phyloP scores from a whole-genome alignment of 2,329 filamentous ascomycete genomes.

The Exophiala dermatitidis region DNA sequence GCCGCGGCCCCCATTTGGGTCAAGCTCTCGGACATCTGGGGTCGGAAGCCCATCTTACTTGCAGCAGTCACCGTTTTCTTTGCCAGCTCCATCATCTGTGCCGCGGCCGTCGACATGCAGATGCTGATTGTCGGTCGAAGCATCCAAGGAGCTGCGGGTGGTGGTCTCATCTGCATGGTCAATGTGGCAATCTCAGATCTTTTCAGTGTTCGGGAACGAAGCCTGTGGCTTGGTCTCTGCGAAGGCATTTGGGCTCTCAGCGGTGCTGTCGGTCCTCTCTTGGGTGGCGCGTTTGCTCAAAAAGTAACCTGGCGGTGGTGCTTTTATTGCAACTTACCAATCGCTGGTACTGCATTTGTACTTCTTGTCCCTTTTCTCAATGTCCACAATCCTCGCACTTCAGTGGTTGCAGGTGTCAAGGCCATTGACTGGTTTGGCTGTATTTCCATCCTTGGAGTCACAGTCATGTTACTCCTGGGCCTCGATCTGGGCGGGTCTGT shows the following conservation, averaged over 20 bases:
- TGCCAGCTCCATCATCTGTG: slow-evolving; percentile 45
- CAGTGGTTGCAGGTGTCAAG: slow-evolving; percentile 33
- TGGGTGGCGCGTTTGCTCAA: slow-evolving; percentile 46
- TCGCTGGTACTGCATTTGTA: slow-evolving; percentile 44
- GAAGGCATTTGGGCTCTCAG: slow-evolving; percentile 51
- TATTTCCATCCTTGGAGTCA: slow-evolving; percentile 63
- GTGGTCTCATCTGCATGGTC: slow-evolving; percentile 47
- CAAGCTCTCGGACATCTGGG: slow-evolving; percentile 52
- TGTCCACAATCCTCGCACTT: slow-evolving; percentile 49
- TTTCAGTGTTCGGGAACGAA: slow-evolving; percentile 45
- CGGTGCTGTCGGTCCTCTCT: slow-evolving; percentile 46
- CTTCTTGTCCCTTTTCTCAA: slow-evolving; percentile 49
- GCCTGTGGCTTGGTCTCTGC: slow-evolving; percentile 46
- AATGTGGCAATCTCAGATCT: slow-evolving; percentile 51
- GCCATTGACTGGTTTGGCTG: slow-evolving; percentile 53
- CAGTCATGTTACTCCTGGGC: slow-evolving; percentile 78
- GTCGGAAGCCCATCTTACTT: slow-evolving; percentile 49
- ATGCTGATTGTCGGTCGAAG: slow-evolving; percentile 50
- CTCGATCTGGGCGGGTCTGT: slow-evolving; percentile 74
- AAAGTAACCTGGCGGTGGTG: slow-evolving; percentile 46
- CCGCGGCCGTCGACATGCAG: slow-evolving; percentile 40
- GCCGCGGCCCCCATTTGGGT: slow-evolving; percentile 66
- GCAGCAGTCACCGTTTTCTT: slow-evolving; percentile 45
- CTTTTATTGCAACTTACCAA: slow-evolving; percentile 51
- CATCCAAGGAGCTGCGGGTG: slow-evolving; percentile 49